These are phyloP conservation scores for Syncephalastrum sp. DNA, from an alignment of 371 early-diverging fungal genomes.

Conservation along the genomic window DNA sequence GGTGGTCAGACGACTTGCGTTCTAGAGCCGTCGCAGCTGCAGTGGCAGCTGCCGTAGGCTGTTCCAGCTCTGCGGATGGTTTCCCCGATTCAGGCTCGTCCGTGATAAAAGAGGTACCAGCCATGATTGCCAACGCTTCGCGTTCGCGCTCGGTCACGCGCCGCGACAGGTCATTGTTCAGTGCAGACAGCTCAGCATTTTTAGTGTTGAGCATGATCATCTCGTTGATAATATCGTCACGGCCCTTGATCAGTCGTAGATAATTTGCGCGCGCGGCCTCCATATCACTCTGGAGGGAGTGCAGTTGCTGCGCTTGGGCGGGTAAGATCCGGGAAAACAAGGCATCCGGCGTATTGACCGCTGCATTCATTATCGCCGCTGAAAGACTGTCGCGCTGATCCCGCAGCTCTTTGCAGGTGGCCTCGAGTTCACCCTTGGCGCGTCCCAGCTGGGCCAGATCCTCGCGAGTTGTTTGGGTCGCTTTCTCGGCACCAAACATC, in stretches of 20 bases:
- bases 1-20: constrained; percentile 16
- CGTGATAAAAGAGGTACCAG: constrained; percentile 15
- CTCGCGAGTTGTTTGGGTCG: constrained; percentile 21
- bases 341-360: background rate
- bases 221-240: constrained; percentile 45
- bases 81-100: background rate
- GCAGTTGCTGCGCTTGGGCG: constrained; percentile 25
- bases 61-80: background rate
- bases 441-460: constrained; percentile 28
- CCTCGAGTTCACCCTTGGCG: constrained; percentile 24
- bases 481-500: constrained; percentile 15
- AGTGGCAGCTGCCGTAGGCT: background rate
- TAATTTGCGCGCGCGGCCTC: constrained; percentile 16
- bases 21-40: constrained; percentile 4
- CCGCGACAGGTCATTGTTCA: constrained; percentile 56
- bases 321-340: background rate
- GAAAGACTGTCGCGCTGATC: constrained; percentile 20
- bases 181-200: constrained; percentile 50
- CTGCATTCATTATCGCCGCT: background rate
- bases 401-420: constrained; percentile 27
- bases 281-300: constrained; percentile 32
- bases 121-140: constrained; percentile 34
- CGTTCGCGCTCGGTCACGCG: constrained; percentile 42
- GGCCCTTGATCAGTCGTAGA: constrained; percentile 21
- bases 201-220: constrained; percentile 55